Evolutionary conservation across 164 flowering plant genomes (phyloP), one percentile per base, ranked within the genome.

Genomic region (Kingdonia uniflora): DNA sequence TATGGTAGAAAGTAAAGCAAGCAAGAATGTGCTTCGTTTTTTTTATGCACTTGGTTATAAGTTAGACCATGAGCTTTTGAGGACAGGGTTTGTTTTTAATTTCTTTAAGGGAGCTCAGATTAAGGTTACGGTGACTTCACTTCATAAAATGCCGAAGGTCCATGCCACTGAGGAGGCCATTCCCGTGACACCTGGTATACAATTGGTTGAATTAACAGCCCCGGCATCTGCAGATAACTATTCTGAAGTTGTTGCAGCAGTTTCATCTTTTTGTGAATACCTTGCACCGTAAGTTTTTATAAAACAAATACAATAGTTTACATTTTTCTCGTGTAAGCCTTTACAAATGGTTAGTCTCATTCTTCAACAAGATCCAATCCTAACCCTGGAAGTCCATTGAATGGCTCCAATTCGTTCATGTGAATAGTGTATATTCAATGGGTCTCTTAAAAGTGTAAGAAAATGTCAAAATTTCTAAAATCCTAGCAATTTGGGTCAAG

Each of bases 121-220:
- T 19, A 84, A 82, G 14, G 79, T 86, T 17, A 80, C 89, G 14
- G 99, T 88, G 25, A 81, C 95, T 25, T 86, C 89, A 8, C 72
- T 83, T 21, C 82, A 80, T 65, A 92, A 84, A 67, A 84, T 92
- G 91, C 70, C 68, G 40, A 86, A 82, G 58, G 68, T 86, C 11
- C 95, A 92, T 68, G 85, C 87, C 38, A 78, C 72, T 6, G 99
- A 88, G 50, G 99, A 88, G 50, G 85, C 85, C 46, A 76, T 78
- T 42, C 89, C 91, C 1, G 80, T 92, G 14, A 82, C 95, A 19
- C 92, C 87, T 11, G 99, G 95, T 16, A 80, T 92, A 49, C 97
- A 92, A 65, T 51, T 92, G 52, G 97, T 92, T 37, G 95, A 92
- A 76, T 95, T 88, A 46, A 82, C 95, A 0, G 91, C 99, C 44